These are phyloP conservation scores for Parmales sp. DNA, from an alignment of 108 stramenopile genomes.

Conservation along the genomic window DNA sequence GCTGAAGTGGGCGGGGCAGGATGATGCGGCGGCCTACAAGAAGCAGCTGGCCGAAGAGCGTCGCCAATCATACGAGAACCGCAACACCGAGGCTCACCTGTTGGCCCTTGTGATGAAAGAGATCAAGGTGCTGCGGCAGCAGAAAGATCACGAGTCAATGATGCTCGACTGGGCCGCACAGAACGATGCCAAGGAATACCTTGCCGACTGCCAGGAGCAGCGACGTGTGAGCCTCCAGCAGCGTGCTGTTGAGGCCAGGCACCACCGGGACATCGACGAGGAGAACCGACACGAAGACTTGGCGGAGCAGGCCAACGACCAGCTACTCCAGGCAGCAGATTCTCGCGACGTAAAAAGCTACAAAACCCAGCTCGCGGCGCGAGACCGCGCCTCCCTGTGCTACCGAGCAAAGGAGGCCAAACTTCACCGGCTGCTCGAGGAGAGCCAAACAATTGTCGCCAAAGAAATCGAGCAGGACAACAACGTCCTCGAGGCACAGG, in stretches of 20 bases:
- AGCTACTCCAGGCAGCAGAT: constrained; percentile 48
- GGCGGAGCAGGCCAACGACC: constrained; percentile 35
- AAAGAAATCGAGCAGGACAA: constrained; percentile 33
- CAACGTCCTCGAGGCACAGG: constrained; percentile 46
- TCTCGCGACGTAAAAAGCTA: constrained; percentile 60
- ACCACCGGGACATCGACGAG: constrained; percentile 52
- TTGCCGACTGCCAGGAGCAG: constrained; percentile 42
- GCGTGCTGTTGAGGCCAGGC: constrained; percentile 46
- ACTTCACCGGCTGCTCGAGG: constrained; percentile 35
- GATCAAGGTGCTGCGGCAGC: constrained; percentile 40
- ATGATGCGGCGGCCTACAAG: constrained; percentile 51
- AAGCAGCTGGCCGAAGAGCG: constrained; percentile 31
- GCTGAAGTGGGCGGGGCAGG: constrained; percentile 58
- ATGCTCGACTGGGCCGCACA: constrained; percentile 64
- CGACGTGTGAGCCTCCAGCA: constrained; percentile 51
- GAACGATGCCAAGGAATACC: constrained; percentile 57
- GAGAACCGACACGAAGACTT: constrained; percentile 33
- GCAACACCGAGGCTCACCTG: not conserved
- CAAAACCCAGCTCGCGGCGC: constrained; percentile 46
- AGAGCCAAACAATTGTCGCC: not conserved
- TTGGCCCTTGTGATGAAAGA: constrained; percentile 50
- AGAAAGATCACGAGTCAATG: constrained; percentile 63
- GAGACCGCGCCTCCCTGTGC: constrained; percentile 53
- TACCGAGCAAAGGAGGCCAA: constrained; percentile 49
- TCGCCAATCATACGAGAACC: not conserved